phyloP scores from a whole-genome alignment of 345 rosid genomes.

The Eucalyptus victrix region DNA sequence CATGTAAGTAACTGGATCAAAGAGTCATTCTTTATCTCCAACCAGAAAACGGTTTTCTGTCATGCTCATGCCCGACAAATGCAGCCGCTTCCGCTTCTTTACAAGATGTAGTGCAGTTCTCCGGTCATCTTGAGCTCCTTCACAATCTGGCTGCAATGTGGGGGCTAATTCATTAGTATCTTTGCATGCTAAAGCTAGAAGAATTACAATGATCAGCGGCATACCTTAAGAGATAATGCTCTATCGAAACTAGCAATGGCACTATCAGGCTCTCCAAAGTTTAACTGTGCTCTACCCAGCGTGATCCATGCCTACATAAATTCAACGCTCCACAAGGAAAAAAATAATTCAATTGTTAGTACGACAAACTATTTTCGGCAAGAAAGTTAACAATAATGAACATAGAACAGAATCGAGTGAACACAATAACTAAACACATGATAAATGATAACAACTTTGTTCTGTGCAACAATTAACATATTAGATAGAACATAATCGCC shows the following conservation, averaged over 20 bases:
- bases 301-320: conserved; percentile 74
- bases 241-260: conserved; percentile 64
- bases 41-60: conserved; percentile 35
- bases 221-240: conserved; percentile 63
- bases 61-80: conserved; percentile 34
- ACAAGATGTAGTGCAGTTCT: conserved; percentile 44
- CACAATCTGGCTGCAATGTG: conserved; percentile 34
- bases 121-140: conserved; percentile 52
- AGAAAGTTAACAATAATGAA: background rate
- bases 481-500: background rate
- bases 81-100: conserved; percentile 68
- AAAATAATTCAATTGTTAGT: background rate
- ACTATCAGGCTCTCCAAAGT: conserved; percentile 86
- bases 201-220: background rate
- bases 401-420: background rate
- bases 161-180: background rate
- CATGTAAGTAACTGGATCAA: background rate
- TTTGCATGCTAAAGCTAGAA: background rate
- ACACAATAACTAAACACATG: background rate
- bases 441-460: background rate
- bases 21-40: background rate
- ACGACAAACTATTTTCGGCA: background rate
- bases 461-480: background rate
- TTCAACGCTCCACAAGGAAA: background rate
- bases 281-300: conserved; percentile 89